A percentile compares a stretch with the other conserved stretches of the same genome.
Evolutionary conservation across 768 basidiomycete genomes (phyloP).

Genomic region (Pleurotus cornucopiae): DNA sequence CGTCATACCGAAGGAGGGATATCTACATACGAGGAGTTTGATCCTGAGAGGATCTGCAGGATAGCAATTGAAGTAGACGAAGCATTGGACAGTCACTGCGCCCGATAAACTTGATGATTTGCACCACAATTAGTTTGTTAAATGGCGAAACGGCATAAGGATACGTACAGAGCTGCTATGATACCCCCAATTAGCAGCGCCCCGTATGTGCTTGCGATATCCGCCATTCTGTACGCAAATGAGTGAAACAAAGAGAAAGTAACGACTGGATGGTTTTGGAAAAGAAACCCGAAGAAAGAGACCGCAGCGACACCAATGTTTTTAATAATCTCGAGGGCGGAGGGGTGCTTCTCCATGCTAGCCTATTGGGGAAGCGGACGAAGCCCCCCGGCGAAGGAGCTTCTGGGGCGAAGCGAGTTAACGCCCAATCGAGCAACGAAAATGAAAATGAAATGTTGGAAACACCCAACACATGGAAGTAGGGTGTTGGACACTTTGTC

Average conservation of each 20-base stretch:
- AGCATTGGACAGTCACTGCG: constrained; percentile 3
- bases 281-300: neutral
- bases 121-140: neutral
- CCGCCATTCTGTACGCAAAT: neutral
- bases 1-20: no score
- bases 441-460: no score
- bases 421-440: no score
- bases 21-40: neutral
- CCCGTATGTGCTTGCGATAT: constrained; percentile 4
- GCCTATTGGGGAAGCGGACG: constrained; percentile 4
- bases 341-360: neutral
- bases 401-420: neutral
- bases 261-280: neutral
- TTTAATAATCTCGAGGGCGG: neutral
- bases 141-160: neutral
- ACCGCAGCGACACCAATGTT: neutral
- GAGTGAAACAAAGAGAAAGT: neutral
- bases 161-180: constrained; percentile 2
- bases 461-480: no score
- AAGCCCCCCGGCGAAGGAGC: constrained; percentile 1
- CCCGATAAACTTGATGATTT: neutral
- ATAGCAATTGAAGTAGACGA: constrained; percentile 6
- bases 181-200: constrained; percentile 2
- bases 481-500: no score
- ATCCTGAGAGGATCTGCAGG: constrained; percentile 3